Conservation (phyloP, 108 stramenopile species). For the Nitzschia putrida region DNA sequence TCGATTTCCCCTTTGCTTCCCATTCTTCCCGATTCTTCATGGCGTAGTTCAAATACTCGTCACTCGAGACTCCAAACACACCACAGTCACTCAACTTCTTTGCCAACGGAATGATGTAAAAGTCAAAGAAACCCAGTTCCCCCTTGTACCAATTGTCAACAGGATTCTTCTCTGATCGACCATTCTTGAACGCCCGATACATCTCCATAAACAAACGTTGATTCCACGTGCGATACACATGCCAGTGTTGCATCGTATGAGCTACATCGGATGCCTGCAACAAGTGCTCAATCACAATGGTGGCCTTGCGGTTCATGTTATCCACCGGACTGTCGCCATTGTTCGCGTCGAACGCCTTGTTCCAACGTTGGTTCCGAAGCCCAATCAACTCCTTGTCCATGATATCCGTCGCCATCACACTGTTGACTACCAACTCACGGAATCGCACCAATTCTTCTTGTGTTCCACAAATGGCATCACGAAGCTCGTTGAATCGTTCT, state of each 20-base stretch:
- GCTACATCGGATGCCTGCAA: conserved; percentile 23
- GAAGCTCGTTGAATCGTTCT: conserved; percentile 29
- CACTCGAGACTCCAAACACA: conserved; percentile 17
- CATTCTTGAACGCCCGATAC: conserved; percentile 5
- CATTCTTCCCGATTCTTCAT: too few species aligned
- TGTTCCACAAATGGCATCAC: conserved; percentile 2
- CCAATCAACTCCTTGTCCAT: conserved; percentile 10
- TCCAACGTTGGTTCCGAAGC: conserved; percentile 21
- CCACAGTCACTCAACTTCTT: conserved; percentile 24
- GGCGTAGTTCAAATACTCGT: conserved; percentile 5
- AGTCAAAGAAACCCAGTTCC: conserved; percentile 17
- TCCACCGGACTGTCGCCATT: not conserved
- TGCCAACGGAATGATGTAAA: conserved; percentile 26
- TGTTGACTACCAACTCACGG: conserved; percentile 20
- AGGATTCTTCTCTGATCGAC: conserved; percentile 9
- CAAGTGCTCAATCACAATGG: conserved; percentile 24
- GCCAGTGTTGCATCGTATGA: conserved; percentile 30
- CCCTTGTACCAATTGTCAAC: conserved; percentile 19
- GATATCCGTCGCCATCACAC: conserved; percentile 29
- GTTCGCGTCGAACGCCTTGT: conserved; percentile 14
- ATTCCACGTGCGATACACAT: conserved; percentile 23
- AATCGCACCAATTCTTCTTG: conserved; percentile 6
- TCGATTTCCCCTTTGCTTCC: too few species aligned
- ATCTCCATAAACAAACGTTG: conserved; percentile 18
- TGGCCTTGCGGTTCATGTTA: conserved; percentile 18